Evolutionary conservation across 352 stramenopile species (phyloP), one percentile per base, ranked within the genome.

Genomic region (Pythium monospermum): DNA sequence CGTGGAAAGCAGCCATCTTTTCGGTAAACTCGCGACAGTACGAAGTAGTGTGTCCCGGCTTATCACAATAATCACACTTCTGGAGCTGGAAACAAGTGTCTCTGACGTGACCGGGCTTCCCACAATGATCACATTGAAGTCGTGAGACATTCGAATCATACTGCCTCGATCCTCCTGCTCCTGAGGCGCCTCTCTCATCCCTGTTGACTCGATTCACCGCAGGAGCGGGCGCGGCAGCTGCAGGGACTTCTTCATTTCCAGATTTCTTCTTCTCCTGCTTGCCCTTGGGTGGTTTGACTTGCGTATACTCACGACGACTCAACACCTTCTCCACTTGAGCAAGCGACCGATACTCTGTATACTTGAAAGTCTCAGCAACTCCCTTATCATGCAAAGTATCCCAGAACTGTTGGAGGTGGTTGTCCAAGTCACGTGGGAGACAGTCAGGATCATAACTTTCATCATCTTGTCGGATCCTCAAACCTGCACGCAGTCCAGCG

Each of bases 1-100:
- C 5, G 18, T 32, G 45, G 1, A 49, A 8, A 6, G 11, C 15
- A 4, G 25, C 28, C 26, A 49, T 36, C 26, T 49, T 38, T 6
- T 49, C 42, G 28, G 38, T 49, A 7, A 49, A 49, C n/a, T 39
- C 18, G 4, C 28, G 42, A 21, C 42, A 49, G 13, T 38, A 49
- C 15, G 3, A 15, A 5, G 26, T 3, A 5, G 42, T 36, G 42
- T 49, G 42, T 4, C 42, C 42, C 3, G 15, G 4, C 28, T 49
- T 38, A 22, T 36, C 42, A 35, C 42, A 49, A 21, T 25, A 49
- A 2, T 49, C 42, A 18, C 42, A 49, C 16, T 19, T 49, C 16
- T 38, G 42, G 2, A 49, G 27, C 10, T 38, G 26, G 26, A 19
- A 49, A 26, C 42, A 38, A 4, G 25, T 8, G 2, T 16, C 28